These are phyloP conservation scores for Bassia scoparia DNA, from an alignment of 148 eudicot genomes.

Conservation along the genomic window DNA sequence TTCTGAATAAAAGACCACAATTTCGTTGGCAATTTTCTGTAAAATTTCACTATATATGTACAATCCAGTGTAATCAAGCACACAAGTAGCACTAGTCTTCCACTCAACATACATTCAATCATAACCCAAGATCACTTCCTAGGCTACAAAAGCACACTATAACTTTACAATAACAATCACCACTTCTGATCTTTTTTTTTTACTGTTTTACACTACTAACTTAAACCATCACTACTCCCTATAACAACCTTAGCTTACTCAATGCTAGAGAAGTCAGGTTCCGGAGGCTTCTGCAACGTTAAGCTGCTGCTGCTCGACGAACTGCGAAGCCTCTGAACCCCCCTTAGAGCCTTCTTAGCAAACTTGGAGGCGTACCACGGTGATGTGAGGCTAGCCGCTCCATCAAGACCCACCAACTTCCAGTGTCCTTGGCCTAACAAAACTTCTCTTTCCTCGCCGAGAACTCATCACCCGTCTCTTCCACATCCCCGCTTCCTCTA, in stretches of 20 bases:
- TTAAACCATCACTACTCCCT: background rate
- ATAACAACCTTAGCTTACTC: slow-evolving; percentile 18
- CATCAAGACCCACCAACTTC: slow-evolving; percentile 25
- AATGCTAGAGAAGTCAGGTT: slow-evolving; percentile 70
- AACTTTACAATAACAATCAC: background rate
- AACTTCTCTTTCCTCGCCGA: slow-evolving; percentile 23
- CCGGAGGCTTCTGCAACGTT: slow-evolving; percentile 77
- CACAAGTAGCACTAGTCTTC: background rate
- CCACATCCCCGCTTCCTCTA: slow-evolving; percentile 60
- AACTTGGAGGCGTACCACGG: slow-evolving; percentile 66
- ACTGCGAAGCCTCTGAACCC: slow-evolving; percentile 66
- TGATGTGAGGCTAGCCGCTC: slow-evolving; percentile 63
- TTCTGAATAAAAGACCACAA: no score
- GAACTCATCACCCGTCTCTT: background rate
- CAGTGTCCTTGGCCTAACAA: slow-evolving; percentile 18
- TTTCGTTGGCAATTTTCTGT: background rate
- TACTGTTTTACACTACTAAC: background rate
- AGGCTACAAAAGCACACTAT: background rate
- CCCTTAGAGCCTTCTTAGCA: slow-evolving; percentile 79
- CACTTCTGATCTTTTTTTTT: background rate
- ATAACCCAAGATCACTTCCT: background rate
- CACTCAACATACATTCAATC: background rate
- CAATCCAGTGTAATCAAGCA: background rate
- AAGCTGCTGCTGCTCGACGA: slow-evolving; percentile 45
- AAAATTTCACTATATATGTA: background rate